Evolutionary conservation across 192 early-diverging fungal genomes (phyloP).

Genomic region (Rhizoclosmatium sp.): DNA sequence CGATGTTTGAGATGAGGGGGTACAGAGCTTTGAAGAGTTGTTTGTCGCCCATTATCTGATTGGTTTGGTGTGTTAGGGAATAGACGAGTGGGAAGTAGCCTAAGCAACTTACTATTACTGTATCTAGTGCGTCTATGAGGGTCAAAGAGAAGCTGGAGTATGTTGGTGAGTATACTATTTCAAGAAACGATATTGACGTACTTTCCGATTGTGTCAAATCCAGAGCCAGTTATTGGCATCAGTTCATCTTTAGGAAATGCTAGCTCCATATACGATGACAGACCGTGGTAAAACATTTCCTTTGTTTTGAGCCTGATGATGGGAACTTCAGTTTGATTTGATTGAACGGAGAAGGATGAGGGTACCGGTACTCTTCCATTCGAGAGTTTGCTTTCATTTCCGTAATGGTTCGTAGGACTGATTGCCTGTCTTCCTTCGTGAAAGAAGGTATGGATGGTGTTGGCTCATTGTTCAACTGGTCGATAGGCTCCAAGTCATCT

Average conservation of each 20-base stretch:
- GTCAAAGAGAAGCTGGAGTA: conserved; percentile 76
- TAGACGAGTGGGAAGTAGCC: neutral
- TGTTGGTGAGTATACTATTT: neutral
- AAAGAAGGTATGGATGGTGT: neutral
- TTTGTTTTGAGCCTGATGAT: conserved; percentile 31
- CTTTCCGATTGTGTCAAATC: conserved; percentile 55
- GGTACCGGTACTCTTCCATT: conserved; percentile 1
- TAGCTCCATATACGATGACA: conserved; percentile 74
- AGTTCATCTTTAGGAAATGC: conserved; percentile 89
- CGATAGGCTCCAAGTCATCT: neutral
- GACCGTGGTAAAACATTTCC: conserved; percentile 54
- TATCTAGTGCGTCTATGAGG: conserved; percentile 84
- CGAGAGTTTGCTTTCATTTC: neutral
- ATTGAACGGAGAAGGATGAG: neutral
- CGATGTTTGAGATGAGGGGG: conserved; percentile 58
- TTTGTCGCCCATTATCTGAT: conserved; percentile 69
- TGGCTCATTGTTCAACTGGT: neutral
- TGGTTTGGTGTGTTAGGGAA: neutral
- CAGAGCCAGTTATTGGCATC: conserved; percentile 77
- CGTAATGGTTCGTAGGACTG: neutral
- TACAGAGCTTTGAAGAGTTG: conserved; percentile 65
- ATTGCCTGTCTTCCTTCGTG: neutral
- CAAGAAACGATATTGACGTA: neutral
- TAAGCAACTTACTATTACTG: conserved; percentile 64
- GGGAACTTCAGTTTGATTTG: neutral